Percentiles rank a stretch among this genome's conserved stretches.
These are phyloP conservation scores for Elongisporangium senticosum DNA, from an alignment of 352 stramenopile genomes.

Conservation along the genomic window DNA sequence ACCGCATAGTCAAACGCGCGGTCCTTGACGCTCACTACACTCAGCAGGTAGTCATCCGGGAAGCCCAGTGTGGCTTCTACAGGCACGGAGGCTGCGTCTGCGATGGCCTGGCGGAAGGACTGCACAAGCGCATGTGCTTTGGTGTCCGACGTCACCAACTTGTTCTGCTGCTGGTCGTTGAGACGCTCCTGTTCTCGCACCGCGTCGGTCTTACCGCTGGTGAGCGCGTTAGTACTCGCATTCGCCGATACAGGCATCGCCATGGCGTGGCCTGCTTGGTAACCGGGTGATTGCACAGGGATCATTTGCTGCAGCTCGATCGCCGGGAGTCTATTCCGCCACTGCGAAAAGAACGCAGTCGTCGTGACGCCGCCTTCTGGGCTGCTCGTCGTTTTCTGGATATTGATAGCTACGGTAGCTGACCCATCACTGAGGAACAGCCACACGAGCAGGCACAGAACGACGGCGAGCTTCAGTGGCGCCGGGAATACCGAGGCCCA, in stretches of 20 bases:
- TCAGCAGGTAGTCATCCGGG: slow-evolving; percentile 53
- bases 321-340: neutral
- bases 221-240: slow-evolving; percentile 6
- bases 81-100: slow-evolving; percentile 25
- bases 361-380: slow-evolving; percentile 12
- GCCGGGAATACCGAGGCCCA: slow-evolving; percentile 22
- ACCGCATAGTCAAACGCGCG: slow-evolving; percentile 54
- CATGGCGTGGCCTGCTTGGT: neutral
- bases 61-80: slow-evolving; percentile 40
- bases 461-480: slow-evolving; percentile 28
- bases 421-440: slow-evolving; percentile 28
- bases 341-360: slow-evolving; percentile 12
- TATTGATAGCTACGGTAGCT: slow-evolving; percentile 38
- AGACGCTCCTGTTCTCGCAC: slow-evolving; percentile 1
- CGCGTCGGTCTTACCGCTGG: neutral
- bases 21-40: slow-evolving; percentile 54
- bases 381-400: slow-evolving; percentile 12
- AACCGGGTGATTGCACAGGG: neutral
- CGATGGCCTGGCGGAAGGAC: slow-evolving; percentile 45
- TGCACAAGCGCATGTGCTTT: slow-evolving; percentile 31
- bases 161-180: slow-evolving; percentile 15
- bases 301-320: neutral
- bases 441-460: slow-evolving; percentile 29
- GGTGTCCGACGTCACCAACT: slow-evolving; percentile 16
- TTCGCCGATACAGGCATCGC: neutral